phyloP scores from a whole-genome alignment of 768 basidiomycete species.

The Glaciozyma martinii region DNA sequence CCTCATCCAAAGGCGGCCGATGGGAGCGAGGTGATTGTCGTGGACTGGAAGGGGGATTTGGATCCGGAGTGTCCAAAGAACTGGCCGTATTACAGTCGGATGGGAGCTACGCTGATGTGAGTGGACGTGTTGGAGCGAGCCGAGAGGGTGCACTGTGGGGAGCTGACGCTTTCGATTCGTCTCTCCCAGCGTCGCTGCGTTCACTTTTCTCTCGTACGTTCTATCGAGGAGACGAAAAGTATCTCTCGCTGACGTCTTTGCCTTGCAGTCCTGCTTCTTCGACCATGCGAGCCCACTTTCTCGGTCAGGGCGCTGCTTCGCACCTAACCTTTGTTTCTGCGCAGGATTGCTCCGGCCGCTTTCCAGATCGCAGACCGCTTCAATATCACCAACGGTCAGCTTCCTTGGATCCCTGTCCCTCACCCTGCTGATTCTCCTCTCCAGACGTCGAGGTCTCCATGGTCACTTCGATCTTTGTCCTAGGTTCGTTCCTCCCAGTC shows the following conservation, averaged over 20 bases:
- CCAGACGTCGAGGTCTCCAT: constrained; percentile 47
- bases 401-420: neutral
- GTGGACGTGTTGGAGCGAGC: neutral
- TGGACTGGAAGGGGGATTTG: constrained; percentile 24
- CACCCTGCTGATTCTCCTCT: neutral
- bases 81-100: constrained; percentile 13
- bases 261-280: neutral
- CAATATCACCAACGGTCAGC: neutral
- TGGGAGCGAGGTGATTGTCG: constrained; percentile 3
- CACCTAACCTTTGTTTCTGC: neutral
- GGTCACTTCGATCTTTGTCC: constrained; percentile 53
- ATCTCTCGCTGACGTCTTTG: neutral
- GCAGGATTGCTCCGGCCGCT: no score
- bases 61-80: constrained; percentile 25
- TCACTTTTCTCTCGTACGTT: constrained; percentile 19
- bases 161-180: neutral
- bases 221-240: constrained; percentile 42
- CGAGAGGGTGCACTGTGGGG: no score
- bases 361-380: no score
- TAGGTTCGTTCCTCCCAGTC: constrained; percentile 36
- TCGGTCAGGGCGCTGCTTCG: neutral
- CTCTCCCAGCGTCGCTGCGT: constrained; percentile 6
- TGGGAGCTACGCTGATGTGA: constrained; percentile 8
- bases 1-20: neutral
- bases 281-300: neutral